A percentile compares a stretch with the other conserved stretches of the same genome.
Evolutionary conservation across 2,329 filamentous ascomycete species (phyloP).

Genomic region (Claviceps digitariae): DNA sequence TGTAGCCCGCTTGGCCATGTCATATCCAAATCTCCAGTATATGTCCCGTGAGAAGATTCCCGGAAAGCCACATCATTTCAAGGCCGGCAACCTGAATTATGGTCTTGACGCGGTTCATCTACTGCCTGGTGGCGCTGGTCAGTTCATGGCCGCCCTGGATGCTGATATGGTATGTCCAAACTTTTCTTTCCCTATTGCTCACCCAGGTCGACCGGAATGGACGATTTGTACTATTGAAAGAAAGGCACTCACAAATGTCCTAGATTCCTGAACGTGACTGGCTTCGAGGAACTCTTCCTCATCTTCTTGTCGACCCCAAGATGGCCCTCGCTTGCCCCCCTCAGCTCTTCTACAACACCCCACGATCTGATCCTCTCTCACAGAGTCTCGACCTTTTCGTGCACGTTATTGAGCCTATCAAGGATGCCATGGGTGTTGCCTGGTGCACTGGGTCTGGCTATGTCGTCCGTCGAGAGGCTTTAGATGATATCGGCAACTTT

Average conservation of each 20-base stretch:
- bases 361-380: constrained; percentile 41
- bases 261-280: constrained; percentile 46
- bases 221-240: too few relatives aligned
- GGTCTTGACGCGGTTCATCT: constrained; percentile 35
- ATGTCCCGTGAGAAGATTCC: constrained; percentile 35
- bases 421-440: constrained; percentile 39
- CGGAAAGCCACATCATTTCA: constrained; percentile 42
- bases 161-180: constrained; percentile 42
- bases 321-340: constrained; percentile 47
- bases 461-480: constrained; percentile 41
- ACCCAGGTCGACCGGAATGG: background rate
- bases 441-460: constrained; percentile 55
- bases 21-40: constrained; percentile 38
- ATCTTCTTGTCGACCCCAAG: constrained; percentile 42
- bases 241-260: background rate
- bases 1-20: constrained; percentile 22
- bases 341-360: constrained; percentile 51
- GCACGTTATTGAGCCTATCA: constrained; percentile 36
- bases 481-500: constrained; percentile 49
- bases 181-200: background rate
- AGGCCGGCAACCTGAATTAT: constrained; percentile 51
- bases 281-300: constrained; percentile 45
- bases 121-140: constrained; percentile 40
- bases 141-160: constrained; percentile 50
- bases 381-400: constrained; percentile 47